phyloP scores from a whole-genome alignment of 2,329 filamentous ascomycete genomes.

The Zasmidium angulare region DNA sequence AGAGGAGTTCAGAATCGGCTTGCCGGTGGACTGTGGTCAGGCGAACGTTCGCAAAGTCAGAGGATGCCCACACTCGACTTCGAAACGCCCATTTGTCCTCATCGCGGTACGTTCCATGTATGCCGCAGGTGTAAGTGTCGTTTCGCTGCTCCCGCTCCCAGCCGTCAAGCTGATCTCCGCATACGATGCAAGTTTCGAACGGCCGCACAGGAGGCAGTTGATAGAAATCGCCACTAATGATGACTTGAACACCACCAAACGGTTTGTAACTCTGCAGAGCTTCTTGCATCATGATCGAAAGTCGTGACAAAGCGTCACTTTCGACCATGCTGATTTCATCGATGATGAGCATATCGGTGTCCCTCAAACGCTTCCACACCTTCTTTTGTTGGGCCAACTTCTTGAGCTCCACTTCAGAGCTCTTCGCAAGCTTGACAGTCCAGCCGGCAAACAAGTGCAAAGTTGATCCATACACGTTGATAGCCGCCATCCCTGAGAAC shows the following conservation, averaged over 20 bases:
- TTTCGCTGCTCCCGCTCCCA: constrained; percentile 31
- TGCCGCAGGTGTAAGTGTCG: constrained; percentile 31
- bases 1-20: constrained; percentile 53
- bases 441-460: constrained; percentile 53
- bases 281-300: constrained; percentile 51
- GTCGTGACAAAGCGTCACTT: constrained; percentile 53
- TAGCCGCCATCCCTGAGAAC: constrained; percentile 9
- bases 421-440: constrained; percentile 49
- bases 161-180: constrained; percentile 36
- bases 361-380: constrained; percentile 39
- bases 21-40: constrained; percentile 59
- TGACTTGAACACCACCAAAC: constrained; percentile 51
- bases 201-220: constrained; percentile 61
- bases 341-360: constrained; percentile 60
- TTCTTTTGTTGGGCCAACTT: constrained; percentile 35
- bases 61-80: constrained; percentile 54
- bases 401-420: constrained; percentile 34
- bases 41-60: constrained; percentile 53
- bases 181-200: constrained; percentile 53
- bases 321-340: constrained; percentile 69
- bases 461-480: constrained; percentile 9
- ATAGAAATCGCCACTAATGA: constrained; percentile 55
- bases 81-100: constrained; percentile 62
- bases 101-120: constrained; percentile 40
- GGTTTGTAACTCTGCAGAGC: constrained; percentile 26